Percentiles rank a stretch among this genome's conserved stretches.
These are phyloP conservation scores for Physcomitrellopsis africana DNA, from an alignment of 225 moss, liverwort and hornwort genomes.

Conservation along the genomic window DNA sequence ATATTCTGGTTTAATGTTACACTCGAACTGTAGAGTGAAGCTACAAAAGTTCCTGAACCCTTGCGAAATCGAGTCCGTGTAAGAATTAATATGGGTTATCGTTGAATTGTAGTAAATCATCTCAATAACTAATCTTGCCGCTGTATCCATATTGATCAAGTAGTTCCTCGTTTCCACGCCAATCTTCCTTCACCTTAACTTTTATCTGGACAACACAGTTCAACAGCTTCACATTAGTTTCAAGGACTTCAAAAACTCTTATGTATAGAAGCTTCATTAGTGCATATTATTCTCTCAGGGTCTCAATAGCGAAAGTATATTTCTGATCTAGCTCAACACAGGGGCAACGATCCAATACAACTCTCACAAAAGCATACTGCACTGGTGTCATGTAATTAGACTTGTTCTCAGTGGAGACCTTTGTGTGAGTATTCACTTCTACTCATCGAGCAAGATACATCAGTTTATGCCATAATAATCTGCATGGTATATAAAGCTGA, in stretches of 20 bases:
- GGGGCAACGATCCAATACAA: too few relatives aligned
- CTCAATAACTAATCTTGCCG: conserved; percentile 43
- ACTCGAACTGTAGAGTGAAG: conserved; percentile 13
- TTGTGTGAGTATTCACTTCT: not conserved
- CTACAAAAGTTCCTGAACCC: conserved; percentile 31
- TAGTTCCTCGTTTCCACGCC: conserved; percentile 89
- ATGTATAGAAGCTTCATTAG: not conserved
- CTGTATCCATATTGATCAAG: conserved; percentile 88
- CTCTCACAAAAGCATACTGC: too few relatives aligned
- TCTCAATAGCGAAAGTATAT: too few relatives aligned
- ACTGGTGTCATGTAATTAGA: too few relatives aligned
- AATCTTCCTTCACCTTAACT: conserved; percentile 83
- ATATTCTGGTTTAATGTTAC: conserved; percentile 22
- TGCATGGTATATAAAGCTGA: not conserved
- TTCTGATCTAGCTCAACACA: too few relatives aligned
- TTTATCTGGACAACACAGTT: conserved; percentile 55
- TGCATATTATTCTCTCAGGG: not conserved
- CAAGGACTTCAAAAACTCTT: not conserved
- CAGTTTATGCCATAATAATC: not conserved
- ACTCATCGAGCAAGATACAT: not conserved
- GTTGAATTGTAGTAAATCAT: not conserved
- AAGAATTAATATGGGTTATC: not conserved
- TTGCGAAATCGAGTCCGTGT: not conserved
- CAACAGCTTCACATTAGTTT: conserved; percentile 20
- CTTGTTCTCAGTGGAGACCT: too few relatives aligned